phyloP scores from a whole-genome alignment of 331 rosid genomes.

The Stylosanthes scabra region DNA sequence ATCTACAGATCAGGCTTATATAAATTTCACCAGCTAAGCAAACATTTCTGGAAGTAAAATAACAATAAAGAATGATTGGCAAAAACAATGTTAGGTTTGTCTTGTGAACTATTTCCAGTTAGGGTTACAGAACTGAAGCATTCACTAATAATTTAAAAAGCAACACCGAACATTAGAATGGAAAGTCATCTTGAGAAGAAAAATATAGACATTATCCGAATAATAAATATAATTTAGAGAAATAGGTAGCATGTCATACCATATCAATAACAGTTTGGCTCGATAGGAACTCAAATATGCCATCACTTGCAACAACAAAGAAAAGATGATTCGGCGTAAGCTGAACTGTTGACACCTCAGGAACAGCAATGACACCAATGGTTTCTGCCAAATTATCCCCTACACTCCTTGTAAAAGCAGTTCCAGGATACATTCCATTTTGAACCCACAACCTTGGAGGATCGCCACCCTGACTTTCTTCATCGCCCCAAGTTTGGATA shows the following conservation, averaged over 20 bases:
- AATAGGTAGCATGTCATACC: constrained; percentile 57
- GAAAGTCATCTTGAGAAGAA: constrained; percentile 4
- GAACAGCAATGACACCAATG: constrained; percentile 88
- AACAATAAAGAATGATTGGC: not conserved
- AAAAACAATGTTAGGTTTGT: not conserved
- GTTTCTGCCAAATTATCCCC: constrained; percentile 90
- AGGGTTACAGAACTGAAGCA: constrained; percentile 6
- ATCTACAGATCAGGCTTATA: not conserved
- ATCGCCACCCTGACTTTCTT: constrained; percentile 80
- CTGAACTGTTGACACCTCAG: constrained; percentile 75
- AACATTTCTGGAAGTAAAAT: not conserved
- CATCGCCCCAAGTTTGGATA: constrained; percentile 91
- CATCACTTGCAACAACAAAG: constrained; percentile 96
- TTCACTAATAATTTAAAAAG: not conserved
- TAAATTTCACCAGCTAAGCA: not conserved
- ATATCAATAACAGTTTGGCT: constrained; percentile 91
- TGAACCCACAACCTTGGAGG: constrained; percentile 98
- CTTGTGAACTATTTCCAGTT: constrained; percentile 25
- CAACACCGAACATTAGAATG: not conserved
- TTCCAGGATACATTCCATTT: constrained; percentile 81
- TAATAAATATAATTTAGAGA: not conserved
- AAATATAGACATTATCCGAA: constrained; percentile 1
- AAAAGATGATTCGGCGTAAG: constrained; percentile 83
- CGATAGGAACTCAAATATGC: constrained; percentile 90
- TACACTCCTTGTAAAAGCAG: constrained; percentile 97